Evolutionary conservation across 108 stramenopile species (phyloP).

Genomic region (Cylindrotheca closterium): DNA sequence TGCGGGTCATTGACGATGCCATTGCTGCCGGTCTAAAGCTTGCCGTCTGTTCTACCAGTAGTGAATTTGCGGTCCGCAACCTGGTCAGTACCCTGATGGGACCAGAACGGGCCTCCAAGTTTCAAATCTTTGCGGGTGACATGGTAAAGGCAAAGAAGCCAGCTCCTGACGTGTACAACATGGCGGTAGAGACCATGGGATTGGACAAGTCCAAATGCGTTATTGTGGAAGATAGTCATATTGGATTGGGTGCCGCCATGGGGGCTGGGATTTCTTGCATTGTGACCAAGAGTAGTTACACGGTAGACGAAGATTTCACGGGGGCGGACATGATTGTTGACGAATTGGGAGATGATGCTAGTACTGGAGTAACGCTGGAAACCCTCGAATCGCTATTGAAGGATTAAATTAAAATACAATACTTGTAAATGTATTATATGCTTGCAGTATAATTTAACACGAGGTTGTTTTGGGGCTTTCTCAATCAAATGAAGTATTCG

Average conservation of each 20-base stretch:
- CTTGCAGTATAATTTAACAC: too few relatives aligned
- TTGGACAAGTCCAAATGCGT: conserved; percentile 81
- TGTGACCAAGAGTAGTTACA: conserved; percentile 89
- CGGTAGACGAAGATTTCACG: conserved; percentile 84
- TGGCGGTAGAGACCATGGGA: conserved; percentile 87
- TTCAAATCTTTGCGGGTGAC: conserved; percentile 93
- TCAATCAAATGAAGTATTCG: too few relatives aligned
- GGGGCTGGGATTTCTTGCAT: conserved; percentile 80
- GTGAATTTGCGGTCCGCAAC: conserved; percentile 88
- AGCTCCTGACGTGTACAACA: conserved; percentile 89
- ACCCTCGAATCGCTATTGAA: conserved; percentile 51
- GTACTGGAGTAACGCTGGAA: conserved; percentile 56
- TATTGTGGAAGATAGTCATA: conserved; percentile 91
- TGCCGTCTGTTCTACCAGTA: conserved; percentile 92
- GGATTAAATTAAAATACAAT: background rate
- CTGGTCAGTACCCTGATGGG: conserved; percentile 88
- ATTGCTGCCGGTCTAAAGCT: conserved; percentile 61
- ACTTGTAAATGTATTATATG: background rate
- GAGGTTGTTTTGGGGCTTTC: too few relatives aligned
- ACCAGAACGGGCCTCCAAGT: conserved; percentile 55
- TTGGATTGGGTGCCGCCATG: conserved; percentile 89
- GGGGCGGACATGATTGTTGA: conserved; percentile 83
- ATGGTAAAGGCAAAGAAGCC: conserved; percentile 92
- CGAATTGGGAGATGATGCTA: conserved; percentile 72
- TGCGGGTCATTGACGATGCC: conserved; percentile 86